A percentile compares a stretch with the other conserved stretches of the same genome.
Evolutionary conservation across 257 asterid species (phyloP).

Genomic region (Haberlea rhodopensis): DNA sequence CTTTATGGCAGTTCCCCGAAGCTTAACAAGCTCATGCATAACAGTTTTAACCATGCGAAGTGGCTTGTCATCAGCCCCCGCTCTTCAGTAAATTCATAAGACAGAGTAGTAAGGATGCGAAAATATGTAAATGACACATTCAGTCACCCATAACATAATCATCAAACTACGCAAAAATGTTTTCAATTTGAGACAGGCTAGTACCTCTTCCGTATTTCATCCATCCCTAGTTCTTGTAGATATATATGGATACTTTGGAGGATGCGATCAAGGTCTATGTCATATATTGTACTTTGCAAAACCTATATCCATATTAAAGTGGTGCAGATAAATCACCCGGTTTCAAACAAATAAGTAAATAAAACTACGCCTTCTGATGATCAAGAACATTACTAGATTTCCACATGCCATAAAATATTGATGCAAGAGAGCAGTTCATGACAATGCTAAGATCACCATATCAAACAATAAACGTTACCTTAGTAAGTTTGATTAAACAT

Average conservation of each 20-base stretch:
- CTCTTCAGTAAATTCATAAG: constrained; percentile 46
- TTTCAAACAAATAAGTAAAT: constrained; percentile 1
- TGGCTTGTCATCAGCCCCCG: constrained; percentile 99
- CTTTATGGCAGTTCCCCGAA: constrained; percentile 97
- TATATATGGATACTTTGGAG: constrained; percentile 96
- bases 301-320: constrained; percentile 50
- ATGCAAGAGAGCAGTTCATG: not conserved
- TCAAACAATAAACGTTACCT: constrained; percentile 46
- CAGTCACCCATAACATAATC: not conserved
- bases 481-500: constrained; percentile 95
- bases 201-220: constrained; percentile 93
- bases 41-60: constrained; percentile 99
- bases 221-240: constrained; percentile 97
- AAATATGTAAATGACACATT: constrained; percentile 9
- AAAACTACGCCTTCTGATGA: constrained; percentile 3
- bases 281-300: constrained; percentile 87
- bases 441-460: not conserved
- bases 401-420: constrained; percentile 4
- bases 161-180: constrained; percentile 16
- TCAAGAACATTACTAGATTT: not conserved
- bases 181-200: constrained; percentile 1
- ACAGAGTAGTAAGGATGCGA: constrained; percentile 8
- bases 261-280: constrained; percentile 90
- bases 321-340: constrained; percentile 6
- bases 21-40: constrained; percentile 96